These are phyloP conservation scores for Raphanus sativus DNA, from an alignment of 345 rosid genomes.

Conservation along the genomic window DNA sequence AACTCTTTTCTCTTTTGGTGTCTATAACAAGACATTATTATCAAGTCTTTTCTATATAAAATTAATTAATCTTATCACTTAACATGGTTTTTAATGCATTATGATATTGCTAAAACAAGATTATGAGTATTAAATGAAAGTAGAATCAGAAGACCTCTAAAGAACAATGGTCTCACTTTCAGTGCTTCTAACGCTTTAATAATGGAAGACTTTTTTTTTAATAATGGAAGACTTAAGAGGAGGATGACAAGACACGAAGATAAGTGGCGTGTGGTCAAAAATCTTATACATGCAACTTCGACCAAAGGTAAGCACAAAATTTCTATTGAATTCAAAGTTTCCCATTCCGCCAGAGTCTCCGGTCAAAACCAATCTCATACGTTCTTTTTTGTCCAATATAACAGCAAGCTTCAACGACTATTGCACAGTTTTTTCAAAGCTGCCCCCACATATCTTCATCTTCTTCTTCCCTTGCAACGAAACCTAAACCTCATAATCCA, in stretches of 20 bases:
- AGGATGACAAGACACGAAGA: not conserved
- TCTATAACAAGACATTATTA: not conserved
- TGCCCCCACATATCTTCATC: slow-evolving; percentile 17
- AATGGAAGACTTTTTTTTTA: slow-evolving; percentile 7
- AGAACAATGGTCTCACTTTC: not conserved
- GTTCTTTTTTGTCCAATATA: slow-evolving; percentile 14
- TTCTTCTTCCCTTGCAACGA: slow-evolving; percentile 13
- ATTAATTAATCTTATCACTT: not conserved
- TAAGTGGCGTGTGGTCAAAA: slow-evolving; percentile 21
- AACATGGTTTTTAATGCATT: not conserved
- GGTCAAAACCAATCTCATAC: slow-evolving; percentile 27
- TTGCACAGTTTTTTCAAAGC: slow-evolving; percentile 16
- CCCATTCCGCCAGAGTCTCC: slow-evolving; percentile 19
- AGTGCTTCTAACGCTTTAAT: not conserved
- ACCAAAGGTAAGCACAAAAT: slow-evolving; percentile 23
- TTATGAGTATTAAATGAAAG: not conserved
- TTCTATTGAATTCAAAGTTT: slow-evolving; percentile 25
- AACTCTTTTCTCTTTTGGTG: not conserved
- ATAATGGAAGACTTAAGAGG: slow-evolving; percentile 8
- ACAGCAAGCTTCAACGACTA: slow-evolving; percentile 32
- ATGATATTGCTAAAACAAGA: not conserved
- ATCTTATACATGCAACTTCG: slow-evolving; percentile 22
- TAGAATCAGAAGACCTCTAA: not conserved
- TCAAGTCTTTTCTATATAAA: not conserved
- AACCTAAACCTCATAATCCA: not conserved